phyloP scores from a whole-genome alignment of 305 asterid genomes.

The Rubia peregrina region DNA sequence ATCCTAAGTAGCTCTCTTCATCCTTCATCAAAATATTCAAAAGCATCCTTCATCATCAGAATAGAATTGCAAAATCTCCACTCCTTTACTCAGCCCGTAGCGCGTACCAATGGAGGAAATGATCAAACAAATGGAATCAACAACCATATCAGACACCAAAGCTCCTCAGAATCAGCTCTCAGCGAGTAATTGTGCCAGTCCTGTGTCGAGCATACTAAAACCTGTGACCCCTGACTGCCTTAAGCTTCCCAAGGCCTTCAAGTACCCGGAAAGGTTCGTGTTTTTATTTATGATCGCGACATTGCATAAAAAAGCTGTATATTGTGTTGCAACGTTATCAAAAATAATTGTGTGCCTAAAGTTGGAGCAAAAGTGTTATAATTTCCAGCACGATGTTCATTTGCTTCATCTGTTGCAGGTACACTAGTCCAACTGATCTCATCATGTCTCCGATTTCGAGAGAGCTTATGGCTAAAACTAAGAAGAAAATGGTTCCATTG shows the following conservation, averaged over 20 bases:
- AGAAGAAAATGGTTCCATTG: slow-evolving; percentile 31
- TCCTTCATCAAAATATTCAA: too few relatives aligned
- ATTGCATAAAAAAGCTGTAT: too few relatives aligned
- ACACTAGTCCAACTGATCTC: slow-evolving; percentile 83
- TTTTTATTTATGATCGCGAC: neutral
- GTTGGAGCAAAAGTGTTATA: neutral
- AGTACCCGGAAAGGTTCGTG: slow-evolving; percentile 56
- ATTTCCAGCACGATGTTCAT: neutral
- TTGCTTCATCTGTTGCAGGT: slow-evolving; percentile 30
- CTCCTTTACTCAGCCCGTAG: too few relatives aligned
- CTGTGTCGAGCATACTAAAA: slow-evolving; percentile 23
- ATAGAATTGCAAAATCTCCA: too few relatives aligned
- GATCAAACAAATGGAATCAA: neutral
- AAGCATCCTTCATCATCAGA: too few relatives aligned
- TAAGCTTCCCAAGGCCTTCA: slow-evolving; percentile 68
- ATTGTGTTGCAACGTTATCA: neutral
- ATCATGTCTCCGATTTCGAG: slow-evolving; percentile 74
- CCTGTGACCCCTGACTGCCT: slow-evolving; percentile 52
- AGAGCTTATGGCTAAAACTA: slow-evolving; percentile 61
- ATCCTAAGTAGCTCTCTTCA: too few relatives aligned
- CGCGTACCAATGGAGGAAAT: neutral
- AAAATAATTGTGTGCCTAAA: neutral
- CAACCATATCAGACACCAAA: neutral
- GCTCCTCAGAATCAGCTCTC: slow-evolving; percentile 2
- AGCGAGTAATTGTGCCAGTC: slow-evolving; percentile 10